phyloP scores from a whole-genome alignment of 2,329 filamentous ascomycete species.

The Pseudogymnoascus sp. region DNA sequence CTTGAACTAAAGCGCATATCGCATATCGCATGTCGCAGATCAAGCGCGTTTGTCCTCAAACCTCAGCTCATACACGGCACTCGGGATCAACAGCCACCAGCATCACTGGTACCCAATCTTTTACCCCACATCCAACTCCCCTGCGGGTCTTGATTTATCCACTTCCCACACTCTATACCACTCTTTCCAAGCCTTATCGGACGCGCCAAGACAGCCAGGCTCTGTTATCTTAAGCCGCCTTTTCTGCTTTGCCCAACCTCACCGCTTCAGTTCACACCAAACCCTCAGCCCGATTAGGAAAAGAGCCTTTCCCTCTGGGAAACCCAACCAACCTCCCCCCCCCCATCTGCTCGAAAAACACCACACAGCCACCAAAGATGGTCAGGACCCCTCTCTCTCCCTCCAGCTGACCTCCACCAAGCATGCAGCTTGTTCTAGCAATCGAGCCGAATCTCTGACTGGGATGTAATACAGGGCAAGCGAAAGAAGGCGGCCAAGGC shows the following conservation, averaged over 20 bases:
- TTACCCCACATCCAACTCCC: neutral
- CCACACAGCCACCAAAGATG: constrained; percentile 4
- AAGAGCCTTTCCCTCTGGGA: neutral
- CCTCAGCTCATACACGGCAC: neutral
- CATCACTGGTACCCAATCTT: neutral
- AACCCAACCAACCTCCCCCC: neutral
- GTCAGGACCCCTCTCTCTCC: constrained; percentile 7
- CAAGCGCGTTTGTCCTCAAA: neutral
- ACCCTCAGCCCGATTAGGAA: constrained; percentile 2
- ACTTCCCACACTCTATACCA: neutral
- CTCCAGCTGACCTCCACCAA: neutral
- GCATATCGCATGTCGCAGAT: neutral
- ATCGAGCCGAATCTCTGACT: neutral
- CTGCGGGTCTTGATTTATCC: neutral
- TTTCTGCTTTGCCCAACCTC: constrained; percentile 8
- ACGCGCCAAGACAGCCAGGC: constrained; percentile 4
- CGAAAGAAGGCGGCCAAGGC: constrained; percentile 77
- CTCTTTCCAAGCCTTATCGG: neutral
- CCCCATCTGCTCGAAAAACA: neutral
- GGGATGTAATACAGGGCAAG: constrained; percentile 58
- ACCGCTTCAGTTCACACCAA: neutral
- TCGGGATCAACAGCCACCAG: neutral
- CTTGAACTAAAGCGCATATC: neutral
- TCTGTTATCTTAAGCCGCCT: constrained; percentile 6
- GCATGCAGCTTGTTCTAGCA: neutral